Base-by-base conservation (phyloP, 1,284 basidiomycete genomes). In the Trichosporon asahii region DNA sequence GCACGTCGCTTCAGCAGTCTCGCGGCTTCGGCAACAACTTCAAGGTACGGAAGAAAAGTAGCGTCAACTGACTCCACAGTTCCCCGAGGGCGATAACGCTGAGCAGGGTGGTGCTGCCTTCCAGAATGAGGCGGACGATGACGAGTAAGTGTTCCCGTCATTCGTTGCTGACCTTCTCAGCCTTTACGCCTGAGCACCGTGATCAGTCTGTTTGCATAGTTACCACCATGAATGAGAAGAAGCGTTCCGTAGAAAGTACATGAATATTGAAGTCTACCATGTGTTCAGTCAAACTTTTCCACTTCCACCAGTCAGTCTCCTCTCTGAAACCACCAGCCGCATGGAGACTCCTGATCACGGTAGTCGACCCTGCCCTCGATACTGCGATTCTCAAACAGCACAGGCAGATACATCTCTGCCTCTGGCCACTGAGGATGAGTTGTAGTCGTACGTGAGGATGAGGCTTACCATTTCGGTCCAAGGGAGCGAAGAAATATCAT, bases 31-130 rank as follows among this genome's bases (percentile, higher is more conserved):
- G 82, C 65, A 80, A 78, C 76, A 80, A 75, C 72, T 83, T 83
- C 78, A 82, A 82, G 77, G 75, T 76, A 31, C 44, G 72, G 8
- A 27, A 0, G 2, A 37, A 25, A 11, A 3, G 7, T 1, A 18
- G 11, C 12, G 15, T 33, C 4, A 11, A 40, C 72, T 75, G 49
- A 74, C 66, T 89, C 53, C 93, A 23, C 79, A 93, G 87, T 99
- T 99, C 94, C 97, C 97, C 21, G 95, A 98, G 78, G 80, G 81
- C 27, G 84, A 80, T 46, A 81, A 85, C 66, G 86, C 83, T 60
- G 85, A 87, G 67, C 85, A 86, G 53, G 82, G 77, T 1, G 84
- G 81, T 21, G 79, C 85, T 5, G 74, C 76, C 46, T 82, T 81
- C 80, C 80, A 82, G 70, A 84, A 83, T 70, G 81, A 83, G 70